Evolutionary conservation across 2,329 filamentous ascomycete genomes (phyloP).

Genomic region (Pestalotiopsis sp.): DNA sequence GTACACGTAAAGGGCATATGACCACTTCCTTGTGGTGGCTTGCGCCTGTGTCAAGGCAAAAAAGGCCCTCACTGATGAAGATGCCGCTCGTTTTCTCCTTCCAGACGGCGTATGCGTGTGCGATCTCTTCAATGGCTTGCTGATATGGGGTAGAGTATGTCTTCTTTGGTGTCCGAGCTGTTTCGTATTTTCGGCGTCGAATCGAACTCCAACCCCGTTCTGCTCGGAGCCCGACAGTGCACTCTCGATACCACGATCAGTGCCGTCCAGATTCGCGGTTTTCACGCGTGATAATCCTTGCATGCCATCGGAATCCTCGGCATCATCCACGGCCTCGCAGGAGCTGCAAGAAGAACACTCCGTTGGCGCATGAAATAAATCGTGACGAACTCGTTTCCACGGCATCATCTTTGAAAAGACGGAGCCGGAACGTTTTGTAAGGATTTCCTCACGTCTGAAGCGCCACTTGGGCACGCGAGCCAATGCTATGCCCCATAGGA

Average conservation of each 20-base stretch:
- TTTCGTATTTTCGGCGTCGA: slow-evolving; percentile 17
- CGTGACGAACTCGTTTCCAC: slow-evolving; percentile 49
- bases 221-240: neutral
- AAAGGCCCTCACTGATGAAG: slow-evolving; percentile 70
- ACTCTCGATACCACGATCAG: slow-evolving; percentile 14
- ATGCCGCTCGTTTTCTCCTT: slow-evolving; percentile 66
- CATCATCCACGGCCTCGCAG: slow-evolving; percentile 32
- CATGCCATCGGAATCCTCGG: slow-evolving; percentile 27
- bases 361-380: slow-evolving; percentile 32
- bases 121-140: slow-evolving; percentile 36
- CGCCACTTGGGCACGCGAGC: slow-evolving; percentile 92
- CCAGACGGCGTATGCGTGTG: slow-evolving; percentile 63
- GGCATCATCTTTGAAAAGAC: slow-evolving; percentile 44
- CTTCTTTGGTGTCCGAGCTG: slow-evolving; percentile 32
- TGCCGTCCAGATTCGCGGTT: slow-evolving; percentile 20
- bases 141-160: slow-evolving; percentile 55
- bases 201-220: slow-evolving; percentile 11
- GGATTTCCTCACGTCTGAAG: slow-evolving; percentile 62
- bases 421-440: slow-evolving; percentile 36
- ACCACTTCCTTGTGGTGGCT: slow-evolving; percentile 76
- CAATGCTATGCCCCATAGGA: slow-evolving; percentile 82
- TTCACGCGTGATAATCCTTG: slow-evolving; percentile 21
- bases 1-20: slow-evolving; percentile 83
- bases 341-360: slow-evolving; percentile 35
- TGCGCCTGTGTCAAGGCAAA: slow-evolving; percentile 80